Evolutionary conservation across 2,329 filamentous ascomycete genomes (phyloP).

Genomic region (Dothidotthia symphoricarpi): DNA sequence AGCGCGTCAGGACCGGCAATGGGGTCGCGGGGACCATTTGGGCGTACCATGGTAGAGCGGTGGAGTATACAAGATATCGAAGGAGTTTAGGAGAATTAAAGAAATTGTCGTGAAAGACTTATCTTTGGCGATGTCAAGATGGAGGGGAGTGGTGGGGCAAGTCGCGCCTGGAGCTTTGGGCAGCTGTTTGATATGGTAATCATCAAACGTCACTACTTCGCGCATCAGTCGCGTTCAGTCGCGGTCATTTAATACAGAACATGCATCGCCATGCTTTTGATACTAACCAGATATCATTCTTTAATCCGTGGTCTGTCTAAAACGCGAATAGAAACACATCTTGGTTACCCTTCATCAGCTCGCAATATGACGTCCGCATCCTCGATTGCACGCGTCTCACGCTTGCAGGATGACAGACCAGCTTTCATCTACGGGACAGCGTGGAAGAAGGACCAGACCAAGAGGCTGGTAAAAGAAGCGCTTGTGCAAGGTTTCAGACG

Average conservation of each 20-base stretch:
- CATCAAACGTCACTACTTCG: not conserved
- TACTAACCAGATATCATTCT: too few species aligned
- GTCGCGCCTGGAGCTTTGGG: conserved; percentile 1
- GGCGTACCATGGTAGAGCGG: conserved; percentile 23
- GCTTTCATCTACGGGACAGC: conserved; percentile 73
- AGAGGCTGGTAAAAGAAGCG: conserved; percentile 66
- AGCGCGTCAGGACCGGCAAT: conserved; percentile 73
- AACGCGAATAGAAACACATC: too few species aligned
- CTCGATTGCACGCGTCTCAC: conserved; percentile 12
- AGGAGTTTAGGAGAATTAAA: too few species aligned
- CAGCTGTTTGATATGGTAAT: too few species aligned
- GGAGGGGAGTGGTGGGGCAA: conserved; percentile 15
- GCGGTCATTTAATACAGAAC: too few species aligned
- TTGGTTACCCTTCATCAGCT: not conserved
- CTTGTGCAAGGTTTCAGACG: conserved; percentile 67
- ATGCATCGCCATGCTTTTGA: too few species aligned
- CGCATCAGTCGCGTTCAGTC: too few species aligned
- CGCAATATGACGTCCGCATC: conserved; percentile 22
- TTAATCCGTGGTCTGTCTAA: too few species aligned
- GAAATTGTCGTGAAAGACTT: too few species aligned
- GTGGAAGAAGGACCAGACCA: conserved; percentile 74
- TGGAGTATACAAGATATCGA: not conserved
- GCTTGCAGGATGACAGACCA: conserved; percentile 14
- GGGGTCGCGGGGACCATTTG: conserved; percentile 30
- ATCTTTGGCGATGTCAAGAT: conserved; percentile 3